A percentile compares a stretch with the other conserved stretches of the same genome.
Evolutionary conservation across 2,329 filamentous ascomycete genomes (phyloP).

Genomic region (Paecilomyces niveus): DNA sequence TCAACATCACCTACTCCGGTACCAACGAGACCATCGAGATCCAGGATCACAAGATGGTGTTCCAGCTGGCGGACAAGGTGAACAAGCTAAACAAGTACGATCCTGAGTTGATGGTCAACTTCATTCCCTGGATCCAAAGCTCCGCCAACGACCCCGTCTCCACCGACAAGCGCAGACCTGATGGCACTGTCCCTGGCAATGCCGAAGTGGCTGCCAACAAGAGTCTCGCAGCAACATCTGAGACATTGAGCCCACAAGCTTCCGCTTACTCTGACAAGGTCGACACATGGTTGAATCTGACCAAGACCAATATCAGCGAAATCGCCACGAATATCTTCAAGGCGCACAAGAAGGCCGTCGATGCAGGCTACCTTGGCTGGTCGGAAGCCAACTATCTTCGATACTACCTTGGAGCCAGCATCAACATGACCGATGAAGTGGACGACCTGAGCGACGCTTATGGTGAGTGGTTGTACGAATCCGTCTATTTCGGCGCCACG

Average conservation of each 20-base stretch:
- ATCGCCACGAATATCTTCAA: conserved; percentile 34
- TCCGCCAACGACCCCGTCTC: conserved; percentile 48
- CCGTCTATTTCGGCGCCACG: conserved; percentile 53
- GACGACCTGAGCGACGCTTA: conserved; percentile 38
- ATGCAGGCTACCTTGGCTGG: conserved; percentile 54
- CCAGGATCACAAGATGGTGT: conserved; percentile 38
- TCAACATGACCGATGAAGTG: conserved; percentile 51
- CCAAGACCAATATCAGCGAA: conserved; percentile 14
- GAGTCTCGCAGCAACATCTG: background rate
- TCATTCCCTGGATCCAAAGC: conserved; percentile 37
- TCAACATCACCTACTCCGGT: conserved; percentile 32
- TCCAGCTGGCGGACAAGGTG: conserved; percentile 35
- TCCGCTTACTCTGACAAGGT: background rate
- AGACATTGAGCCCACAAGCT: background rate
- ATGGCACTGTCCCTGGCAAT: conserved; percentile 48
- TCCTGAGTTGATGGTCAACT: conserved; percentile 31
- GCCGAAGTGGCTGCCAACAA: conserved; percentile 41
- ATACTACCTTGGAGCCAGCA: conserved; percentile 48
- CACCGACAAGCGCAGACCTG: conserved; percentile 41
- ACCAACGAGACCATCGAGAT: conserved; percentile 37
- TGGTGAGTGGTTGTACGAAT: conserved; percentile 50
- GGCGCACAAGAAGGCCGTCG: conserved; percentile 49
- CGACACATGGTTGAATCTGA: background rate
- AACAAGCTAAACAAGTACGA: conserved; percentile 33
- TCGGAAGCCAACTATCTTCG: conserved; percentile 58